Evolutionary conservation across 2,329 filamentous ascomycete species (phyloP).

Genomic region (Trichoderma brevicompactum): DNA sequence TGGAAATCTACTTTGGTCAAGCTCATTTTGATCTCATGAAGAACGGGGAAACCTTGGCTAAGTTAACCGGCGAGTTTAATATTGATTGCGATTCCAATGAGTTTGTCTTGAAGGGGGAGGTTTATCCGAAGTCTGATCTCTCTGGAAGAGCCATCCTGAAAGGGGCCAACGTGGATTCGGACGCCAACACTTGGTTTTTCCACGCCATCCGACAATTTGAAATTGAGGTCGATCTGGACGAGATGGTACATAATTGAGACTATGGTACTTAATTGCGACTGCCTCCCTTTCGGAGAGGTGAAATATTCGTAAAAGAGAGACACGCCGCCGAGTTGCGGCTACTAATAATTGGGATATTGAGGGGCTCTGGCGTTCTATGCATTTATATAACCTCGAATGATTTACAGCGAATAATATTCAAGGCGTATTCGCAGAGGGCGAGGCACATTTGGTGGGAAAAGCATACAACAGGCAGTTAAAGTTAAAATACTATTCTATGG

Average conservation of each 20-base stretch:
- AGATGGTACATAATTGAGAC: no score
- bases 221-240: constrained; percentile 31
- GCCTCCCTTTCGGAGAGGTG: background rate
- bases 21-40: constrained; percentile 42
- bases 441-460: no score
- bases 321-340: no score
- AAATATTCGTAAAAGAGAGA: no score
- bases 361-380: no score
- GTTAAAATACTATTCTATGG: no score
- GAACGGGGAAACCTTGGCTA: constrained; percentile 36
- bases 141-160: constrained; percentile 35
- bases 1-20: constrained; percentile 41
- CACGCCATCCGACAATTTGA: constrained; percentile 39
- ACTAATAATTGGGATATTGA: no score
- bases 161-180: constrained; percentile 35
- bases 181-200: constrained; percentile 35
- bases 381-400: no score
- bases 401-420: no score
- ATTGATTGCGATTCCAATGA: constrained; percentile 39
- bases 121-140: constrained; percentile 28
- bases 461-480: no score
- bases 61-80: constrained; percentile 38
- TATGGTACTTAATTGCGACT: no score
- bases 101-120: constrained; percentile 35
- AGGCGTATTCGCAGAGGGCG: no score